Conservation (phyloP, 2,329 filamentous ascomycete species). For the Anthostomella pinea region DNA sequence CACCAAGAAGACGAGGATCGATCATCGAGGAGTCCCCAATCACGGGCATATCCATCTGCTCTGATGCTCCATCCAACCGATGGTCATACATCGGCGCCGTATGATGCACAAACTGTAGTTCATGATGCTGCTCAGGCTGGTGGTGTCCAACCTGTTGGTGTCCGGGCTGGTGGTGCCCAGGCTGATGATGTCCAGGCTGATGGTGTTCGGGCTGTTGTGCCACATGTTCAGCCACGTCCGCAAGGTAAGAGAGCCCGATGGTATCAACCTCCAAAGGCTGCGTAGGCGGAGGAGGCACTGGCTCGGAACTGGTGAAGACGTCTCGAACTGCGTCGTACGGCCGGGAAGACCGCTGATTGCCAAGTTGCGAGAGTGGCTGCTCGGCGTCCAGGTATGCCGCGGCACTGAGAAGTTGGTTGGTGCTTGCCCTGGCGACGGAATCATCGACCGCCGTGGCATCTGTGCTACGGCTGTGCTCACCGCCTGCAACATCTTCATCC, state of each 20-base stretch:
- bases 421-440: slow-evolving; percentile 7
- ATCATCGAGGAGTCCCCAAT: slow-evolving; percentile 25
- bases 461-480: slow-evolving; percentile 1
- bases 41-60: slow-evolving; percentile 9
- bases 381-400: slow-evolving; percentile 21
- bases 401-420: slow-evolving; percentile 21
- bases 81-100: too few species aligned
- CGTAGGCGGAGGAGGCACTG: slow-evolving; percentile 21
- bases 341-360: slow-evolving; percentile 29
- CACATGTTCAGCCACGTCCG: slow-evolving; percentile 28
- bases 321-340: slow-evolving; percentile 46
- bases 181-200: slow-evolving; percentile 3
- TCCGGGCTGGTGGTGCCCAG: slow-evolving; percentile 9
- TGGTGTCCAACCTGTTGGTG: slow-evolving; percentile 7
- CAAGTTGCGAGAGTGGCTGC: slow-evolving; percentile 8
- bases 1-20: slow-evolving; percentile 27
- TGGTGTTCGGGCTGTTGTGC: slow-evolving; percentile 12
- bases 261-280: slow-evolving; percentile 22
- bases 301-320: slow-evolving; percentile 36
- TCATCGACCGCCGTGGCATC: slow-evolving; percentile 6
- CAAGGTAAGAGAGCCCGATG: slow-evolving; percentile 30
- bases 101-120: slow-evolving; percentile 9
- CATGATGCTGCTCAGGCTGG: slow-evolving; percentile 4
- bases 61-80: slow-evolving; percentile 1
- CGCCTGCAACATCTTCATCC: slow-evolving; percentile 7